These are phyloP conservation scores for Colletotrichum chlorophyti DNA, from an alignment of 2,329 filamentous ascomycete species.

Conservation along the genomic window DNA sequence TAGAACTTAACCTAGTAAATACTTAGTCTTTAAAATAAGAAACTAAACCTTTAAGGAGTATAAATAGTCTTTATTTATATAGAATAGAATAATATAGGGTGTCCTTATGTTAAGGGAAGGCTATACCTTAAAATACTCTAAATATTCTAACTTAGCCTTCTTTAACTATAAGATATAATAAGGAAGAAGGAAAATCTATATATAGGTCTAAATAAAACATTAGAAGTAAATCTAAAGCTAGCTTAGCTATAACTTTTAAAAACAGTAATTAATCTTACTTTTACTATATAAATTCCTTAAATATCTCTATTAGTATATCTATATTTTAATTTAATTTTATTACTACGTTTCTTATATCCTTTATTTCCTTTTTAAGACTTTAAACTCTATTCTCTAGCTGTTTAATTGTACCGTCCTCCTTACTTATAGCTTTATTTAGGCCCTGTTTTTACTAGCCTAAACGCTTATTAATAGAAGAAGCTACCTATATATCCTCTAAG, in stretches of 20 bases:
- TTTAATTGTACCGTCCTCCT: neutral
- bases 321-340: neutral
- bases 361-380: neutral
- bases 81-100: no score
- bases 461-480: neutral
- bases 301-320: neutral
- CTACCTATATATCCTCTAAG: neutral
- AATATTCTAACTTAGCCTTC: neutral
- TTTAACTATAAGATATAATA: neutral
- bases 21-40: no score
- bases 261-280: neutral
- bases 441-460: neutral
- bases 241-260: neutral
- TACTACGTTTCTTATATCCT: neutral
- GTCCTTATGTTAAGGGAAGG: no score
- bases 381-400: neutral
- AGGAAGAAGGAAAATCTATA: neutral
- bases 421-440: neutral
- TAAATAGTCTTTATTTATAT: no score
- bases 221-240: neutral
- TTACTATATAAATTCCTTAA: neutral
- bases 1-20: no score
- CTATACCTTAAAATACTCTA: neutral
- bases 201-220: neutral
- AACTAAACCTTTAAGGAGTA: no score